A percentile compares a stretch with the other conserved stretches of the same genome.
These are phyloP conservation scores for Boletus reticulatus DNA, from an alignment of 768 basidiomycete genomes.

Conservation along the genomic window DNA sequence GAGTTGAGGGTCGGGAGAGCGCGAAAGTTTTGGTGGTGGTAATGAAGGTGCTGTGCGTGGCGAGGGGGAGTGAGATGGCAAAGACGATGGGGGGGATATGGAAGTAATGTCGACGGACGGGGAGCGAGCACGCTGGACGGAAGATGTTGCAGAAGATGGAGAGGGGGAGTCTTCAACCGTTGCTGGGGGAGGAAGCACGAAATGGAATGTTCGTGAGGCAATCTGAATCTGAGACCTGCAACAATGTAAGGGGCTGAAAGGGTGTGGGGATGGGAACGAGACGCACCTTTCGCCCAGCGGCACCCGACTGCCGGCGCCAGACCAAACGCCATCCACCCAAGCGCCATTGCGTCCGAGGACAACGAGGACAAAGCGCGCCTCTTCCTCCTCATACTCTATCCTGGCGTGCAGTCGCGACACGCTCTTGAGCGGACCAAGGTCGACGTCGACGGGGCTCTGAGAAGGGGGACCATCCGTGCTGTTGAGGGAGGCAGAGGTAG, in stretches of 20 bases:
- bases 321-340: slow-evolving; percentile 98
- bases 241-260: slow-evolving; percentile 14
- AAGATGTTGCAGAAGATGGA: slow-evolving; percentile 72
- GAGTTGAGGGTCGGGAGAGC: slow-evolving; percentile 49
- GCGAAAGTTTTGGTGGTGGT: slow-evolving; percentile 44
- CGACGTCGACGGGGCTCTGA: slow-evolving; percentile 67
- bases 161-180: slow-evolving; percentile 79
- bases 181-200: slow-evolving; percentile 88
- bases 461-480: slow-evolving; percentile 39
- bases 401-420: slow-evolving; percentile 96
- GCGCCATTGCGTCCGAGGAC: slow-evolving; percentile 97
- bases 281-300: slow-evolving; percentile 79
- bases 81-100: slow-evolving; percentile 78
- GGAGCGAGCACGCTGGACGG: slow-evolving; percentile 64
- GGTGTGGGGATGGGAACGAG: background rate
- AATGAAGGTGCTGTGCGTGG: slow-evolving; percentile 46
- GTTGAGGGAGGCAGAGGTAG: slow-evolving; percentile 51
- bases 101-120: slow-evolving; percentile 83
- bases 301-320: slow-evolving; percentile 83
- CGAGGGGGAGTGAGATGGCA: slow-evolving; percentile 73
- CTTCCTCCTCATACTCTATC: slow-evolving; percentile 91
- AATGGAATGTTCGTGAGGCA: slow-evolving; percentile 94
- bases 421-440: slow-evolving; percentile 94
- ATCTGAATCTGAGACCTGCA: slow-evolving; percentile 93
- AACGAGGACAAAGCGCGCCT: slow-evolving; percentile 82